Conservation (phyloP, 2,329 filamentous ascomycete species). For the Sporothrix mexicana region DNA sequence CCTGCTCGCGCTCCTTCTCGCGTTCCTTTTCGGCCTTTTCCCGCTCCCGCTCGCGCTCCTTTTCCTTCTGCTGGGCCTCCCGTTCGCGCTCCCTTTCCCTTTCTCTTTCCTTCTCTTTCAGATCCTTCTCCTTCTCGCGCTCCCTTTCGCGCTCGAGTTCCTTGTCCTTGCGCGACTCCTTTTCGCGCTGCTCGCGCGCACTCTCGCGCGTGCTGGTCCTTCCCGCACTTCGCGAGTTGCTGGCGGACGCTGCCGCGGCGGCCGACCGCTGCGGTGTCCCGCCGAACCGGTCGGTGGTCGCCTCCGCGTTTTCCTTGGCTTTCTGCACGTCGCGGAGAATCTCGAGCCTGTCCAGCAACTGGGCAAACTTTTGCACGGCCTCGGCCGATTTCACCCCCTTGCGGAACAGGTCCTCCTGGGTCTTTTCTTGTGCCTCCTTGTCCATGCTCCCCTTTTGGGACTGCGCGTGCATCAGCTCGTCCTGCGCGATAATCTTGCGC, state of each 20-base stretch:
- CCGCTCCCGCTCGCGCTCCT: conserved; percentile 32
- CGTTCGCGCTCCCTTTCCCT: conserved; percentile 37
- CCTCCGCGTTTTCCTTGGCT: conserved; percentile 49
- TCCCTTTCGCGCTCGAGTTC: conserved; percentile 37
- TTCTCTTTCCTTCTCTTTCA: conserved; percentile 31
- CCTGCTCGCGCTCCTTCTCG: conserved; percentile 41
- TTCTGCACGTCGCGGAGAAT: conserved; percentile 50
- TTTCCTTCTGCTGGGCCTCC: conserved; percentile 34
- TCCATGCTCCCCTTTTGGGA: conserved; percentile 43
- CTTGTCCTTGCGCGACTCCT: conserved; percentile 30
- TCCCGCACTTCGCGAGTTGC: conserved; percentile 38
- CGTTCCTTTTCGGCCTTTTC: conserved; percentile 39
- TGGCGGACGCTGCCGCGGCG: conserved; percentile 35
- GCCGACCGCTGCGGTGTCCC: no score
- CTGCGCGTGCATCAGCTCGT: conserved; percentile 49
- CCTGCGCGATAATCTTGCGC: conserved; percentile 49
- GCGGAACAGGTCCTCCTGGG: conserved; percentile 42
- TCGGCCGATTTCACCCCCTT: conserved; percentile 44
- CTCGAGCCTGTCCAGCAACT: conserved; percentile 48
- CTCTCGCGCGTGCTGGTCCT: conserved; percentile 40
- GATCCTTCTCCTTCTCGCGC: conserved; percentile 35
- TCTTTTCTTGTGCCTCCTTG: conserved; percentile 40
- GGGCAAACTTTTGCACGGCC: conserved; percentile 45
- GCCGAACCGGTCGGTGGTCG: conserved; percentile 31
- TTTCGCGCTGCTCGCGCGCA: conserved; percentile 22